Percentiles rank a stretch among this genome's conserved stretches.
Evolutionary conservation across 2,329 filamentous ascomycete species (phyloP).

Genomic region (Cephalotrichum gorgonifer): DNA sequence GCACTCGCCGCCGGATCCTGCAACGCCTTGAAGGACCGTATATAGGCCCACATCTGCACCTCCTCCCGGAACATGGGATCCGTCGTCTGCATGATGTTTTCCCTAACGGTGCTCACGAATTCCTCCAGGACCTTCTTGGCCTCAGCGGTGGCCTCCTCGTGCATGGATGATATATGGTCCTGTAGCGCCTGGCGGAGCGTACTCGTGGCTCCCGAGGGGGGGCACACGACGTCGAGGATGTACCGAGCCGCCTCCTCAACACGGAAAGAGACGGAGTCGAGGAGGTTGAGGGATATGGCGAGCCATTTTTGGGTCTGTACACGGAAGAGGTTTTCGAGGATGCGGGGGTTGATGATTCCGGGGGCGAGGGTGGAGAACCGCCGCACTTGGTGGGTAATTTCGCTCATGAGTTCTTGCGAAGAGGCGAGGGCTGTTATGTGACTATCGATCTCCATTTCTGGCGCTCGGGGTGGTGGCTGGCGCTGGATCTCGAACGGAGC

Average conservation of each 20-base stretch:
- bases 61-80: background rate
- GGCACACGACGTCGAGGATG: background rate
- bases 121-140: background rate
- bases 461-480: background rate
- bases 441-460: background rate
- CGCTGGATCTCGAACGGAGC: background rate
- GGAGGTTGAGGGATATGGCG: background rate
- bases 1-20: background rate
- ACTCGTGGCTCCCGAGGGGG: background rate
- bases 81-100: background rate
- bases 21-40: background rate
- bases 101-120: background rate
- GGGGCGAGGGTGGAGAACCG: background rate
- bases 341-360: background rate
- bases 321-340: background rate
- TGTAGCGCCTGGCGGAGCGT: background rate
- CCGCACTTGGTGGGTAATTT: background rate
- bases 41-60: background rate
- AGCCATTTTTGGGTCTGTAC: background rate
- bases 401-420: background rate
- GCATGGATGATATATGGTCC: background rate
- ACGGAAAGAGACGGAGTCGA: background rate
- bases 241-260: background rate
- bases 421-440: background rate
- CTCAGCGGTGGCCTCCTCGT: background rate